Base-by-base conservation (phyloP, 1,284 basidiomycete genomes). In the Heliocybe sulcata region DNA sequence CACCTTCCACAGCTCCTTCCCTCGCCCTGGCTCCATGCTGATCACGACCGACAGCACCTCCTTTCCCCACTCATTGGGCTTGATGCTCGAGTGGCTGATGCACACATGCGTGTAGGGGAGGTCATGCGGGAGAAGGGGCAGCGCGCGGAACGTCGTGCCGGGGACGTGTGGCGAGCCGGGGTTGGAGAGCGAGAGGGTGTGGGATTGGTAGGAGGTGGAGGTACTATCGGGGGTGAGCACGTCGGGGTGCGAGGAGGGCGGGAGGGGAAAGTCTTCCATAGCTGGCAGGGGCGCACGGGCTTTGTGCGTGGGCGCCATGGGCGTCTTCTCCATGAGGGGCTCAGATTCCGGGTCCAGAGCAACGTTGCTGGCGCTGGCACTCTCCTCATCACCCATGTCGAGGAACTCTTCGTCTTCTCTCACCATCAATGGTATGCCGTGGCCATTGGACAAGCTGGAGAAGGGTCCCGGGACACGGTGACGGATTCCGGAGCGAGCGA, bases 1-100 rank as follows among this genome's bases (percentile, higher is more conserved):
- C 26, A 98, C 81, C 63, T 82, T 89, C 95, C 96, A 99, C 0
- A 78, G 72, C 25, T 87, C 81, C 64, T 88, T 85, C 45, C 81
- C 78, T 22, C n/a, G 10, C 6, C 84, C 80, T 20, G 82, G 85
- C 60, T 83, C 76, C 50, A 87, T 82, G 58, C 72, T 71, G 53
- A 95, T 82, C 58, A 90, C 74, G 67, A 96, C 95, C 3, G 85
- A 90, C 52, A 95, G 72, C 16, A 92, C 85, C 63, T 96, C 93
- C 67, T 91, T 92, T 49, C 90, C 89, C 48, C 88, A 81, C 61
- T 95, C 92, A 61, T 92, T 94, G 8, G 89, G 80, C 19, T 86
- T 81, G 52, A 94, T 90, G 57, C 87, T 83, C 16, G 90, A 92
- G 56, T 86, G 82, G 3, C 81, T 79, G 33, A 92, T 87, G 14